phyloP scores from a whole-genome alignment of 1,284 basidiomycete species.

The Melanopsichium pennsylvanicum region DNA sequence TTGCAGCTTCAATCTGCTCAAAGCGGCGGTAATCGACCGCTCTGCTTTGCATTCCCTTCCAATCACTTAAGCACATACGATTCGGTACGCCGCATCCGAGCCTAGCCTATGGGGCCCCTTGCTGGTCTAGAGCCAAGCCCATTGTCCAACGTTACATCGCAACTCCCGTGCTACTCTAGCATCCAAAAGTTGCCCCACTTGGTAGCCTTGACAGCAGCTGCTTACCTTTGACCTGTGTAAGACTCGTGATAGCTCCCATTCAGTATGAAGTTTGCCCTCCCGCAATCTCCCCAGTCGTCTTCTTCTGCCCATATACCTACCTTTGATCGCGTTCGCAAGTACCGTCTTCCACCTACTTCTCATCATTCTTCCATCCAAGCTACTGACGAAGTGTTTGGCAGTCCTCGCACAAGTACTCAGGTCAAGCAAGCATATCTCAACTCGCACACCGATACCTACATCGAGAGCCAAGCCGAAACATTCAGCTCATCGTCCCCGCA shows the following conservation, averaged over 20 bases:
- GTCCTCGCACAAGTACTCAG: constrained; percentile 35
- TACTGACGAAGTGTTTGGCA: constrained; percentile 38
- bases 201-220: no score
- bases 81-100: constrained; percentile 1
- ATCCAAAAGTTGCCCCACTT: constrained; percentile 10
- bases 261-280: constrained; percentile 29
- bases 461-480: constrained; percentile 8
- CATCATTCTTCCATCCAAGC: constrained; percentile 41
- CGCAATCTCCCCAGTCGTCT: constrained; percentile 6
- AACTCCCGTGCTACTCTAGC: no score
- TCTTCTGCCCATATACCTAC: constrained; percentile 11
- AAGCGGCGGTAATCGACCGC: neutral
- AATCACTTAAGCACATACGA: neutral
- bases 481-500: neutral
- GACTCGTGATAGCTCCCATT: no score
- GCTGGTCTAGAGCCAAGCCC: no score
- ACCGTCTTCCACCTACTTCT: constrained; percentile 41
- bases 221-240: no score
- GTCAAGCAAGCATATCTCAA: constrained; percentile 49
- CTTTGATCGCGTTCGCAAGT: constrained; percentile 46
- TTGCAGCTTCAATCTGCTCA: neutral
- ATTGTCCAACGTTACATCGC: no score
- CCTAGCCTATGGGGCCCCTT: constrained; percentile 3
- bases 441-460: constrained; percentile 36
- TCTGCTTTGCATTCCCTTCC: neutral